Base-by-base conservation (phyloP, 2,329 filamentous ascomycete genomes). In the Phaeomoniella chlamydospora region DNA sequence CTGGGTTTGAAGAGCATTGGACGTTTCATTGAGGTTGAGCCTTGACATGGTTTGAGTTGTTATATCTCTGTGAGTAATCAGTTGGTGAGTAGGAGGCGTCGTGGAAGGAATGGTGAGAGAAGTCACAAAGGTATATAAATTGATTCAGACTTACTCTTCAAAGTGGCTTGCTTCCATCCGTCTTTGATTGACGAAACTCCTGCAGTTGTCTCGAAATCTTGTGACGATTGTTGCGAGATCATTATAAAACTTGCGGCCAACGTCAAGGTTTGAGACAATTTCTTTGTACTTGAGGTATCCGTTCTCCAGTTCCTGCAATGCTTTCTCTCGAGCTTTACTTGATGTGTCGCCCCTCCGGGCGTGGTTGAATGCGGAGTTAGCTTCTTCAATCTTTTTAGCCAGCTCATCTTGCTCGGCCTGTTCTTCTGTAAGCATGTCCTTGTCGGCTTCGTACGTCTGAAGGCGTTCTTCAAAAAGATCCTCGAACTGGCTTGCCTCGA, bases 271-370 rank as follows among this genome's bases (percentile, higher is more conserved):
- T 44, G 74, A 83, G 39, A 94, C 76, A 38, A 96, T 84, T 55
- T 98, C 88, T 59, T 94, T 94, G 64, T 96, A 96, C 59, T 88
- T 92, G 57, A 86, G 77, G 54, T 93, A 96, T 1, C 85, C 88
- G 43, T 82, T 86, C 55, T 96, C 88, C 6, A 98, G 65, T 42
- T 72, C 76, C 57, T 98, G 90, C 34, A 98, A 61, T 0, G 85
- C 86, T 45, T 80, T 72, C 54, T 96, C 88, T 11, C 90, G 75
- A 51, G 93, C 86, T 41, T 68, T 71, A 2, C 70, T 74, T 4
- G 72, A 74, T 0, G 69, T 67, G 44, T 85, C 81, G 3, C 77
- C 75, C 29, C 67, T 70, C 36, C 77, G 73, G 44, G 82, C 83
- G 14, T 71, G 66, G 42, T 81, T 72, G 47, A 96, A 94, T 13